A percentile compares a stretch with the other conserved stretches of the same genome.
Conservation (phyloP, 2,329 filamentous ascomycete genomes). For the Tolypocladium album region DNA sequence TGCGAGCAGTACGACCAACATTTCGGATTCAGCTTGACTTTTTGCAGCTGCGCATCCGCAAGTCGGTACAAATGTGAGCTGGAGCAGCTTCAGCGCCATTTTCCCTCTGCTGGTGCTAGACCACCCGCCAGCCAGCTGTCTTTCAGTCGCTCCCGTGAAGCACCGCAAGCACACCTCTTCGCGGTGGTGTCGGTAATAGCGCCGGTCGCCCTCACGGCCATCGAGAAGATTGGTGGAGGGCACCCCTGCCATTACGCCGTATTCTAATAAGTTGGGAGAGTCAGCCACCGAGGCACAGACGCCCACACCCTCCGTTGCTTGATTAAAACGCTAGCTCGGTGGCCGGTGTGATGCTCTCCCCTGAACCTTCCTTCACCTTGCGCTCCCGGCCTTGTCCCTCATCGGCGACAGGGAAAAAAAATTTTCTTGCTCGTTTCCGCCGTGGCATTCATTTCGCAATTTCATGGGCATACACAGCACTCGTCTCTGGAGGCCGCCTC, state of each 20-base stretch:
- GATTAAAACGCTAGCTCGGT: conserved; percentile 4
- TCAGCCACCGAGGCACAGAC: not conserved
- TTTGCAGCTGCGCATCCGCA: not conserved
- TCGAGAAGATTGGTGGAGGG: not conserved
- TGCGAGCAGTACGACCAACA: not conserved
- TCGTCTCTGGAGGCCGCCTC: not conserved
- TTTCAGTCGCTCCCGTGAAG: not conserved
- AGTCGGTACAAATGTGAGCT: not conserved
- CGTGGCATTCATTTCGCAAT: conserved; percentile 6
- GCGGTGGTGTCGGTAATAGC: not conserved
- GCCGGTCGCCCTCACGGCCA: not conserved
- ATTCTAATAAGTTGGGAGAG: conserved; percentile 4
- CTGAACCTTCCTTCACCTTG: not conserved
- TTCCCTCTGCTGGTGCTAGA: not conserved
- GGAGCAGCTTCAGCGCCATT: not conserved
- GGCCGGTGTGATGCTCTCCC: conserved; percentile 2
- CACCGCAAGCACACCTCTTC: not conserved
- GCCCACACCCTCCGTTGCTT: conserved; percentile 1
- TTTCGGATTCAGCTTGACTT: not conserved
- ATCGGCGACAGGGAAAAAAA: conserved; percentile 7
- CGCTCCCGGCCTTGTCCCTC: conserved; percentile 2
- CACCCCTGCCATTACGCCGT: not conserved
- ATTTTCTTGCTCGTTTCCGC: conserved; percentile 3
- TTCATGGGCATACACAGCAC: not conserved
- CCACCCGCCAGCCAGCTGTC: not conserved